These are phyloP conservation scores for Hansfordia pulvinata DNA, from an alignment of 2,329 filamentous ascomycete genomes.

Conservation along the genomic window DNA sequence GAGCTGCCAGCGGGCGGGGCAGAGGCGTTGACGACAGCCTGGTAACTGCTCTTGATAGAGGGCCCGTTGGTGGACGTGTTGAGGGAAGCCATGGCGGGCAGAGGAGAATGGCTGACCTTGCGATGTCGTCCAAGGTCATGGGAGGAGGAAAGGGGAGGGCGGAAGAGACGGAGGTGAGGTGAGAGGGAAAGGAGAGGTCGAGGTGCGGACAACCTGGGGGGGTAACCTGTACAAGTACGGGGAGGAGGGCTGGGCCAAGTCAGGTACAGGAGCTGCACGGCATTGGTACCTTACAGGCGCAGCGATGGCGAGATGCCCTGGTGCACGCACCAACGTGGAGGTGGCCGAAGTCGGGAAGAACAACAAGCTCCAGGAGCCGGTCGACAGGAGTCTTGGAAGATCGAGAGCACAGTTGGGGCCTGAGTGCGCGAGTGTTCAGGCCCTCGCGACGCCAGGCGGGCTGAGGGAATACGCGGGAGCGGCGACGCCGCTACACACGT, in stretches of 20 bases:
- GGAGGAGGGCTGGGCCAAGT: slow-evolving; percentile 1
- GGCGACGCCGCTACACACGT: too few species aligned
- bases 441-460: too few species aligned
- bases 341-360: too few species aligned
- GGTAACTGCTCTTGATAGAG: slow-evolving; percentile 73
- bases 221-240: background rate
- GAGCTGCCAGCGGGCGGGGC: slow-evolving; percentile 42
- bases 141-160: background rate
- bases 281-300: too few species aligned
- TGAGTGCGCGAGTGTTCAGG: too few species aligned
- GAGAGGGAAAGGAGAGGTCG: background rate
- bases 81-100: slow-evolving; percentile 55
- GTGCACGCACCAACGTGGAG: too few species aligned
- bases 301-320: too few species aligned
- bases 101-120: slow-evolving; percentile 3
- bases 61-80: slow-evolving; percentile 70
- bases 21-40: slow-evolving; percentile 40
- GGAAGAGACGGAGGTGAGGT: background rate
- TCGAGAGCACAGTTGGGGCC: too few species aligned
- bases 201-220: background rate
- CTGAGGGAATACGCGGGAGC: too few species aligned
- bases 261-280: too few species aligned
- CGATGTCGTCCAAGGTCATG: background rate
- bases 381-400: too few species aligned
- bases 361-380: too few species aligned